Evolutionary conservation across 2,329 filamentous ascomycete genomes (phyloP).

Genomic region (Calonectria crousiana): DNA sequence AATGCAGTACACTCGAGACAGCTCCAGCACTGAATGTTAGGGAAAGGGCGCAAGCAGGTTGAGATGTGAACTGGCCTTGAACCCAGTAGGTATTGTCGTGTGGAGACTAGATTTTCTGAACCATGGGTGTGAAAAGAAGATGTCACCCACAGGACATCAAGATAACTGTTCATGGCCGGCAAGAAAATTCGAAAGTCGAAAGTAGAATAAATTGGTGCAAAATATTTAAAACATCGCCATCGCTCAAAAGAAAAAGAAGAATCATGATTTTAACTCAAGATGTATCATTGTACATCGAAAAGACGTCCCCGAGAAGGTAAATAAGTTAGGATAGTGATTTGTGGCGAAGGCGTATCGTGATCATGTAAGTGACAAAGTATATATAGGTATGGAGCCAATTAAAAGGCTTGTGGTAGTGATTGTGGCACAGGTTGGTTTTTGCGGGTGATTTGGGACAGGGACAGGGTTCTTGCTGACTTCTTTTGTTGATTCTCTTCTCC

Average conservation of each 20-base stretch:
- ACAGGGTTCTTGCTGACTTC: conserved; percentile 73
- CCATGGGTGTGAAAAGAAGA: background rate
- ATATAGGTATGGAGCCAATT: conserved; percentile 2
- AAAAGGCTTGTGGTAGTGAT: conserved; percentile 42
- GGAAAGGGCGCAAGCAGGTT: background rate
- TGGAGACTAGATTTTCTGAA: background rate
- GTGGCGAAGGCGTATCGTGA: conserved; percentile 16
- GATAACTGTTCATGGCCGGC: background rate
- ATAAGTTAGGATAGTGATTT: background rate
- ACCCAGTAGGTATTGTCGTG: background rate
- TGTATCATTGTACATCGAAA: conserved; percentile 23
- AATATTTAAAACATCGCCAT: conserved; percentile 10
- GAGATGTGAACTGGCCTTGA: background rate
- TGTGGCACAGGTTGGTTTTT: conserved; percentile 38
- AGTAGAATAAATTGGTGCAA: background rate
- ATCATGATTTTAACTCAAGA: conserved; percentile 11
- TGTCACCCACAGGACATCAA: background rate
- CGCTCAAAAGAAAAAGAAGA: conserved; percentile 1
- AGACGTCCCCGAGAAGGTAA: conserved; percentile 1
- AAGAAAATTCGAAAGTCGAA: background rate
- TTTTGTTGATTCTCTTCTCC: conserved; percentile 57
- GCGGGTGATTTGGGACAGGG: conserved; percentile 69
- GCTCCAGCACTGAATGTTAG: background rate
- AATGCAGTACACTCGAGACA: background rate
- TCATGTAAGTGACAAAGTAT: conserved; percentile 8